Evolutionary conservation across 139 green algal species (phyloP).

Genomic region (Chlorella sp.): DNA sequence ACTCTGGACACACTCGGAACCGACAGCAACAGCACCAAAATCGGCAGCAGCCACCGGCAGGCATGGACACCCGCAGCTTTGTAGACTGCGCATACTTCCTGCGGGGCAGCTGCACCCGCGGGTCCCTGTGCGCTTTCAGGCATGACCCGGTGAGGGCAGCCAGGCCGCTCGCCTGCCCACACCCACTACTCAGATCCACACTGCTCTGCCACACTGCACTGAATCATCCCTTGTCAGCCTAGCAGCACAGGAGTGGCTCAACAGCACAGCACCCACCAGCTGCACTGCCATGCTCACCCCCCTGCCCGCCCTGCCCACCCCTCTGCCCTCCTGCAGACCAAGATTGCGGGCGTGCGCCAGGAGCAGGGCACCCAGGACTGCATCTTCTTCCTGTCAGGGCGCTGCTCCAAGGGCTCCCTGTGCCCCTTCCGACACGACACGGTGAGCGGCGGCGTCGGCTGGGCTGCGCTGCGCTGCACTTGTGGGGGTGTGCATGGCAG

Average conservation of each 20-base stretch:
- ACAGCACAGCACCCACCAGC: not conserved
- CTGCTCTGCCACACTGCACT: not conserved
- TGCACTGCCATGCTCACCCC: not conserved
- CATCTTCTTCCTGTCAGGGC: slow-evolving; percentile 25
- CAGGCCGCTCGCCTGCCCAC: not conserved
- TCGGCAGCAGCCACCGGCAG: not conserved
- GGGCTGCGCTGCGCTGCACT: not conserved
- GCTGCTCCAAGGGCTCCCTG: slow-evolving; percentile 31
- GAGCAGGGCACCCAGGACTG: slow-evolving; percentile 31
- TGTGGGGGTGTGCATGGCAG: not conserved
- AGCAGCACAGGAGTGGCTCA: not conserved
- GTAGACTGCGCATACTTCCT: slow-evolving; percentile 39
- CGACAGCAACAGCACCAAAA: not conserved
- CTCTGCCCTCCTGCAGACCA: not conserved
- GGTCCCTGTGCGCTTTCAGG: slow-evolving; percentile 35
- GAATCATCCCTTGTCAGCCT: not conserved
- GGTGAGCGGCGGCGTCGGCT: slow-evolving; percentile 13
- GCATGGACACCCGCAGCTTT: slow-evolving; percentile 20
- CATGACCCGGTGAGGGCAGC: slow-evolving; percentile 28
- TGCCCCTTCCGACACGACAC: slow-evolving; percentile 40
- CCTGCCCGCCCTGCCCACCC: not conserved
- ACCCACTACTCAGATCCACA: not conserved
- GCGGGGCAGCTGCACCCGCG: slow-evolving; percentile 34
- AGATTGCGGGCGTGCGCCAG: slow-evolving; percentile 2
- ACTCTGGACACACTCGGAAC: not conserved